Percentiles rank a stretch among this genome's conserved stretches.
These are phyloP conservation scores for Pelargonium hybrid DNA, from an alignment of 441 rosid genomes.

Conservation along the genomic window DNA sequence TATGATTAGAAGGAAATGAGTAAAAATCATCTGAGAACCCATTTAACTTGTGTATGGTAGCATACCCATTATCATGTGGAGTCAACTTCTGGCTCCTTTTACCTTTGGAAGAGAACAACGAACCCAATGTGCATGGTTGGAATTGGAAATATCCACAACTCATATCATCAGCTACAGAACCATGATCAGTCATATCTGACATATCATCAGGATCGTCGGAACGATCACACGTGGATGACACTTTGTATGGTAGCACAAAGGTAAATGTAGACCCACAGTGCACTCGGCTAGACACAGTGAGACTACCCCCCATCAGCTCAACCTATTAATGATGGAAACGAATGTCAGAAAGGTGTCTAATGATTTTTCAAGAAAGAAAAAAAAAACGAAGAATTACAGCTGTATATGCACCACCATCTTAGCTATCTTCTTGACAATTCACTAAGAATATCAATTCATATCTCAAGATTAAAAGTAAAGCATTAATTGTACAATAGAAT, in stretches of 20 bases:
- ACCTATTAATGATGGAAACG: conserved; percentile 37
- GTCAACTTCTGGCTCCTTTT: conserved; percentile 35
- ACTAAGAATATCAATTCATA: background rate
- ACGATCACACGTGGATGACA: conserved; percentile 43
- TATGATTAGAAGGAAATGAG: conserved; percentile 28
- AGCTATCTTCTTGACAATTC: background rate
- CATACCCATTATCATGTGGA: conserved; percentile 27
- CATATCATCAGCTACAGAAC: conserved; percentile 44
- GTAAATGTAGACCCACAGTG: conserved; percentile 75
- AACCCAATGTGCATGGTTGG: conserved; percentile 55
- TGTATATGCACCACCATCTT: no score
- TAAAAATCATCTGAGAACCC: conserved; percentile 28
- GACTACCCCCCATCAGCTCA: conserved; percentile 86
- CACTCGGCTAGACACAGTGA: conserved; percentile 74
- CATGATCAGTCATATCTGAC: conserved; percentile 52
- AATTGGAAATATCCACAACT: conserved; percentile 68
- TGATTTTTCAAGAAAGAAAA: background rate
- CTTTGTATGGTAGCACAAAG: conserved; percentile 70
- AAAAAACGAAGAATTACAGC: no score
- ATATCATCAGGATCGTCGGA: conserved; percentile 65
- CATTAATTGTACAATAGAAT: background rate
- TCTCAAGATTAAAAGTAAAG: background rate
- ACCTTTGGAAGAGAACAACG: conserved; percentile 60
- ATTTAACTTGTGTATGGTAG: conserved; percentile 29
- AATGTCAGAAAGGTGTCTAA: conserved; percentile 11